Evolutionary conservation across 75 land plant genomes (phyloP).

Genomic region (Selaginella tamariscina): DNA sequence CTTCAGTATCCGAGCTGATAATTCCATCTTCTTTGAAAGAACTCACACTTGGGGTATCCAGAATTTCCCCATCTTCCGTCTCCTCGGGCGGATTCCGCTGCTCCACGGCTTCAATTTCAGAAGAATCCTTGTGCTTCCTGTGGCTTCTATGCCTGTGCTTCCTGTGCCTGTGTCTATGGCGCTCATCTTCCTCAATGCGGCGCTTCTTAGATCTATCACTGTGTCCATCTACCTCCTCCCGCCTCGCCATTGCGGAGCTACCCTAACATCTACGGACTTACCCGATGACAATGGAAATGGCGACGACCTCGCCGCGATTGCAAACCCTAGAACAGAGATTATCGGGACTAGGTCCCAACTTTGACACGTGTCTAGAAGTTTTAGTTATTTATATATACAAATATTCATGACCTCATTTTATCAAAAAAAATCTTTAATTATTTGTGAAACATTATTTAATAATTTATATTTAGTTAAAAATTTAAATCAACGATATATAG

Average conservation of each 20-base stretch:
- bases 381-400: no score
- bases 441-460: no score
- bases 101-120: neutral
- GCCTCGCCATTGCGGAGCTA: neutral
- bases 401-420: no score
- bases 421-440: no score
- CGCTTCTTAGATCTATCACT: constrained; percentile 15
- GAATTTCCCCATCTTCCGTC: constrained; percentile 35
- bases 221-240: neutral
- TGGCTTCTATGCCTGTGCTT: constrained; percentile 21
- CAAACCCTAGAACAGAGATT: neutral
- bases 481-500: no score
- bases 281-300: no score
- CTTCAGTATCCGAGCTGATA: neutral
- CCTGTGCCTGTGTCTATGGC: constrained; percentile 18
- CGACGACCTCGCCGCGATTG: no score
- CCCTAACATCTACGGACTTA: neutral
- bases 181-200: constrained; percentile 6
- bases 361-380: no score
- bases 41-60: constrained; percentile 7
- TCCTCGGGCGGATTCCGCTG: constrained; percentile 3
- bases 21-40: neutral
- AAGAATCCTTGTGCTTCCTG: constrained; percentile 12
- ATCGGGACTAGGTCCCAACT: no score
- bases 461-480: no score